Evolutionary conservation across 345 rosid species (phyloP).

Genomic region (Boechera retrofracta): DNA sequence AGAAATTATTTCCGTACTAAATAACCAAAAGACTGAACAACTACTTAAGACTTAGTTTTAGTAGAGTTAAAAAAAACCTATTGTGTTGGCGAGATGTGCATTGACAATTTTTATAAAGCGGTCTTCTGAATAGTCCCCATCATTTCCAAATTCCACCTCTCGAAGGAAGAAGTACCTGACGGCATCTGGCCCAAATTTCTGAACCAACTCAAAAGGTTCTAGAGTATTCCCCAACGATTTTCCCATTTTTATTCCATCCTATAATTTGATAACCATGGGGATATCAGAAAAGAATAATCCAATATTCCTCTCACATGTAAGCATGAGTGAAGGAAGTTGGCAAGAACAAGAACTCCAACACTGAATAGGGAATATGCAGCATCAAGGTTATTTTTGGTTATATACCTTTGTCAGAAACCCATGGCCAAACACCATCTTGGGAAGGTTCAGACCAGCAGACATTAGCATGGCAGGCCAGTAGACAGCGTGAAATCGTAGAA

Average conservation of each 20-base stretch:
- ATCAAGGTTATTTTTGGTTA: slow-evolving; percentile 7
- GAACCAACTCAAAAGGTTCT: slow-evolving; percentile 84
- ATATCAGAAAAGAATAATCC: not conserved
- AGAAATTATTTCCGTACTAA: not conserved
- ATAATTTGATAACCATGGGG: slow-evolving; percentile 47
- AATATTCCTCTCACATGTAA: slow-evolving; percentile 13
- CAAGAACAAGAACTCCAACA: slow-evolving; percentile 3
- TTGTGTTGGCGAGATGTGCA: slow-evolving; percentile 95
- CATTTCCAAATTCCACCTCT: slow-evolving; percentile 93
- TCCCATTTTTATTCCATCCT: slow-evolving; percentile 99
- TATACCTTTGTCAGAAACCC: slow-evolving; percentile 97
- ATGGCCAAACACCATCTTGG: slow-evolving; percentile 88
- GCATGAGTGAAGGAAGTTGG: not conserved
- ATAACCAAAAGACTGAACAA: slow-evolving; percentile 13
- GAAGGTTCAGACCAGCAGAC: slow-evolving; percentile 87
- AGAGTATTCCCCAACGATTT: slow-evolving; percentile 90
- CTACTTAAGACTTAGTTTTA: slow-evolving; percentile 17
- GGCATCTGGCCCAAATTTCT: slow-evolving; percentile 86
- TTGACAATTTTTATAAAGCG: slow-evolving; percentile 81
- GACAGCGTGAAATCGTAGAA: slow-evolving; percentile 92
- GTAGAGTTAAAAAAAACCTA: slow-evolving; percentile 55
- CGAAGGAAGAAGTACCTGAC: slow-evolving; percentile 91
- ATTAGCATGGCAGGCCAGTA: slow-evolving; percentile 99
- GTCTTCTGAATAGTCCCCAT: slow-evolving; percentile 96
- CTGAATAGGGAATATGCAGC: not conserved